Conservation (phyloP, 73 alveolate genomes). For the Tetrahymena elliotti region DNA sequence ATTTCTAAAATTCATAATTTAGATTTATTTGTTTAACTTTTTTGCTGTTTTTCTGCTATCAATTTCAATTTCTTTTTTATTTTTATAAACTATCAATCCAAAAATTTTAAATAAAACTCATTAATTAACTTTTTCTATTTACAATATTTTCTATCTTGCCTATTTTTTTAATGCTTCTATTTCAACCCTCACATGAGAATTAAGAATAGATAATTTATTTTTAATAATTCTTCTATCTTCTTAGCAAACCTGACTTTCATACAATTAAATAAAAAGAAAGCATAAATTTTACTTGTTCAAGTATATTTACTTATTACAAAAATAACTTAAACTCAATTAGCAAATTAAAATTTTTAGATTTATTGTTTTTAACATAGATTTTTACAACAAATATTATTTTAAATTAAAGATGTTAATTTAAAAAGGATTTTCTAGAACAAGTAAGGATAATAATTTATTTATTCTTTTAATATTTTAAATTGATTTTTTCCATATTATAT, state of each 20-base stretch:
- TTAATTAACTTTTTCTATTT: not conserved
- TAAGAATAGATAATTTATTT: not conserved
- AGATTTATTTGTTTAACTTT: not conserved
- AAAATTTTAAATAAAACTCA: not conserved
- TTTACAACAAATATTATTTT: no score
- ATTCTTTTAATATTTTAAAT: no score
- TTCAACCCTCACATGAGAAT: not conserved
- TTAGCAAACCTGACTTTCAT: not conserved
- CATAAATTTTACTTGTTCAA: no score
- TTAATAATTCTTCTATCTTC: not conserved
- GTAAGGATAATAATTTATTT: no score
- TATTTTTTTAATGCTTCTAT: not conserved
- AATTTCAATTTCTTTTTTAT: not conserved
- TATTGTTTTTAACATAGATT: no score
- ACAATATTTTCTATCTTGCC: not conserved
- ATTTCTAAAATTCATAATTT: not conserved
- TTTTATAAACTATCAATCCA: not conserved
- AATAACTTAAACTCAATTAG: no score
- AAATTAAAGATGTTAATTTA: no score
- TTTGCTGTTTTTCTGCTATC: not conserved
- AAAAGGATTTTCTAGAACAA: no score
- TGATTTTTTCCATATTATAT: no score
- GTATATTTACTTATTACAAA: no score
- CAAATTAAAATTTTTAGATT: no score
- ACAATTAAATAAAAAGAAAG: not conserved